phyloP scores from a whole-genome alignment of 1,284 basidiomycete species.

The Trichosporon coremiiforme region DNA sequence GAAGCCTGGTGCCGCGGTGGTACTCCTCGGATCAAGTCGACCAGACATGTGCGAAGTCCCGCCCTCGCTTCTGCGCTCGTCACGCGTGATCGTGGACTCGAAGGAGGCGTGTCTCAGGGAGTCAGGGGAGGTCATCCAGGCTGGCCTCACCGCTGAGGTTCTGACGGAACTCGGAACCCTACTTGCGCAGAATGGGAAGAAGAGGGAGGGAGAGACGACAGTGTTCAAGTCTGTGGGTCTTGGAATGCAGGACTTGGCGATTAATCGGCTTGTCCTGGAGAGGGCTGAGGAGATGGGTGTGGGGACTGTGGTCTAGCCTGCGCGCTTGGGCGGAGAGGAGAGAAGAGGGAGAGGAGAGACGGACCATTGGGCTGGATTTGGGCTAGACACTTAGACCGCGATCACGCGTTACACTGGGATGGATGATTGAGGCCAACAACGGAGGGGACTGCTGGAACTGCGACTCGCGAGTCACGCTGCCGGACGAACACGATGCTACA shows the following conservation, averaged over 20 bases:
- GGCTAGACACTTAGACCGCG: no score
- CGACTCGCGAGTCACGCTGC: no score
- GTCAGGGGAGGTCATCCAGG: not conserved
- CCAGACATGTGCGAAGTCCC: not conserved
- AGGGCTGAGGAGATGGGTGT: not conserved
- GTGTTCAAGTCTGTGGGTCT: slow-evolving; percentile 11
- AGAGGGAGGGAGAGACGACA: not conserved
- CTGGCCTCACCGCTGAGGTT: not conserved
- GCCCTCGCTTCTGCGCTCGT: not conserved
- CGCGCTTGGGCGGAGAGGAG: not conserved
- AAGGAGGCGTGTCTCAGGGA: not conserved
- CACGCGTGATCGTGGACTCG: not conserved
- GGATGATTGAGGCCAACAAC: no score
- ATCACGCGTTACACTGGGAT: no score
- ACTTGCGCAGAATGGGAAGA: not conserved
- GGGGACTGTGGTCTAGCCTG: not conserved
- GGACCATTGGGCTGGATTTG: no score
- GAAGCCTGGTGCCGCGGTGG: slow-evolving; percentile 65
- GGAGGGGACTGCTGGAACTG: no score
- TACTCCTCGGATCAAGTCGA: slow-evolving; percentile 64
- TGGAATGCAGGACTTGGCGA: slow-evolving; percentile 1
- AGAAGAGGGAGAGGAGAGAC: no score
- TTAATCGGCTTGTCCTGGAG: not conserved
- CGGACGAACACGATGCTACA: no score
- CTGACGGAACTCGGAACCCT: not conserved